Evolutionary conservation across 768 basidiomycete species (phyloP), one percentile per base, ranked within the genome.

Genomic region (Candolleomyces aberdarensis): DNA sequence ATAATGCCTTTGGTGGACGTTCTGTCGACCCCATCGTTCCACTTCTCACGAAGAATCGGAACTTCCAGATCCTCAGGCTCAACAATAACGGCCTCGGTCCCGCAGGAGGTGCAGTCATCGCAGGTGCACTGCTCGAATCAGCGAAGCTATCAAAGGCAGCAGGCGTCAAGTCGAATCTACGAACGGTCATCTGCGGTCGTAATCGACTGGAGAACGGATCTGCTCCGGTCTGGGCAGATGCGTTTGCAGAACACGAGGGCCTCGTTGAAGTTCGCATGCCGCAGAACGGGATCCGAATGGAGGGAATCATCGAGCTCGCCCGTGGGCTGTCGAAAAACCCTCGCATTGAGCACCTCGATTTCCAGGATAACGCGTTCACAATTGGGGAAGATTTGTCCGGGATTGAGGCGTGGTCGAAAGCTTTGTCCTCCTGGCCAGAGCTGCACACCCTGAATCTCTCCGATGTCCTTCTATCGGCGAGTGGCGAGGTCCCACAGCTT

Each of bases 51-150:
- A 77, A 87, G 62, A 96, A 96, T 72, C 87, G 87, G 61, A 83
- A 81, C 64, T 86, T 97, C 78, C 85, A 89, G 69, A 81, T 92
- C 58, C 85, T 99, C 69, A 89, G 88, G 67, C 84, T 98, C 63
- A 96, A 94, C 77, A 99, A 98, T 80, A 98, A 98, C 73, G 96
- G 96, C 22, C 85, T 99, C 17, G 96, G 96, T 10, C 91, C 93
- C 14, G 87, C 85, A 17, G 97, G 94, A 29, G 97, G 97, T 46
- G 77, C 77, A 11, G 85, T 90, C 70, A 85, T 99, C 65, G 93
- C 97, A 54, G 82, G 87, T 57, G 97, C 97, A 22, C 78, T 98
- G 13, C 76, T 83, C 20, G 84, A 85, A 62, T 92, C 92, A 26
- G 95, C 94, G 1, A 76, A 80, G 57, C 78, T 87, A 59, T 85